A percentile compares a stretch with the other conserved stretches of the same genome.
Evolutionary conservation across 202 grass and related monocot species (phyloP).

Genomic region (Eragrostis tef): DNA sequence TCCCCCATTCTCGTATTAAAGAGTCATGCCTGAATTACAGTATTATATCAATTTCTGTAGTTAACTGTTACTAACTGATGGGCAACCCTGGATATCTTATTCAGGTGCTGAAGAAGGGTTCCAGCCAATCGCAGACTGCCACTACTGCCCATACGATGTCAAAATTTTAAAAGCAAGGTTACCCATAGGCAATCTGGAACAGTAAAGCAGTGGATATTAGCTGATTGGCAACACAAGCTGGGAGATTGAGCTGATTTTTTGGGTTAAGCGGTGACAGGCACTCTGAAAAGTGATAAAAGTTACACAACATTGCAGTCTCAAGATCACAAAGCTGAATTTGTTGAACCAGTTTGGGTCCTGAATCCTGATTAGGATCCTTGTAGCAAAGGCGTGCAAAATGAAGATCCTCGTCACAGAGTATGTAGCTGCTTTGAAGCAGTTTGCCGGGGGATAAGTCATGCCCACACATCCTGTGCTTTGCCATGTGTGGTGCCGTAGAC

Average conservation of each 20-base stretch:
- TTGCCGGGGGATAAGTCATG: no score
- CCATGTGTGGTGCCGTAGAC: no score
- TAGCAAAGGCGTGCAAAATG: not conserved
- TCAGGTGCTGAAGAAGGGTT: conserved; percentile 14
- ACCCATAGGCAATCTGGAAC: not conserved
- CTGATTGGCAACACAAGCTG: not conserved
- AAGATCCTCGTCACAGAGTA: not conserved
- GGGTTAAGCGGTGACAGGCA: no score
- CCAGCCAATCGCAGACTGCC: not conserved
- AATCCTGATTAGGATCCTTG: not conserved
- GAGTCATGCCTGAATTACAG: not conserved
- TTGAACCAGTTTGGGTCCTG: not conserved
- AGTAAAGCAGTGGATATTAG: not conserved
- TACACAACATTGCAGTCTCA: not conserved
- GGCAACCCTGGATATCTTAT: not conserved
- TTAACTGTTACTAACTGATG: not conserved
- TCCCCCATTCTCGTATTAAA: not conserved
- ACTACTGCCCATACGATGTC: not conserved
- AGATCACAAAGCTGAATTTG: not conserved
- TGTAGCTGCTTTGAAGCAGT: not conserved
- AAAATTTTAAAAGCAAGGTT: not conserved
- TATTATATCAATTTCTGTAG: not conserved
- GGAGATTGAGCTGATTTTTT: not conserved
- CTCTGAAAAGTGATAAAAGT: no score
- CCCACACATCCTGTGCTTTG: no score